These are phyloP conservation scores for Cyberlindnera mississippiensis DNA, from an alignment of 805 yeast genomes.

Conservation along the genomic window DNA sequence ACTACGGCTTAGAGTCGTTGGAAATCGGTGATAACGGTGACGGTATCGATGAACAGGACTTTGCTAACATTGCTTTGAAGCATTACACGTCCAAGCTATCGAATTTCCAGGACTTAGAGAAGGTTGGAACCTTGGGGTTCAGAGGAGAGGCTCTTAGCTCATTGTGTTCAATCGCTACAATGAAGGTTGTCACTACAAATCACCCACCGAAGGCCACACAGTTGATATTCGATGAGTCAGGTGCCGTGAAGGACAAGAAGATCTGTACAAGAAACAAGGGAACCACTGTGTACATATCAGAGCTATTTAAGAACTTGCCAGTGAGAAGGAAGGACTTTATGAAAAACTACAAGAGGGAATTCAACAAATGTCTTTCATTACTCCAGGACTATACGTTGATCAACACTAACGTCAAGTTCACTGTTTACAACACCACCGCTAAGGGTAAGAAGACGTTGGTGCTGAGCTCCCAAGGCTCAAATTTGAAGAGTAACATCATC, in stretches of 20 bases:
- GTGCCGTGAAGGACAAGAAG: constrained; percentile 40
- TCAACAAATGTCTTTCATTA: constrained; percentile 57
- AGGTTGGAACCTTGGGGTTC: constrained; percentile 61
- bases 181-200: constrained; percentile 49
- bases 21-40: constrained; percentile 67
- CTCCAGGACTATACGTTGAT: constrained; percentile 64
- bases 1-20: constrained; percentile 69
- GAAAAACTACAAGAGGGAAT: constrained; percentile 67
- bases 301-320: constrained; percentile 68
- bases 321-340: constrained; percentile 75
- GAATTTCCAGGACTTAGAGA: constrained; percentile 49
- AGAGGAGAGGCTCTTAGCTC: constrained; percentile 82
- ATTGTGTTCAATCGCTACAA: constrained; percentile 50
- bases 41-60: constrained; percentile 56
- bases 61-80: constrained; percentile 49
- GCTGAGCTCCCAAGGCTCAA: constrained; percentile 55
- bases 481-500: constrained; percentile 56
- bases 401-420: constrained; percentile 55
- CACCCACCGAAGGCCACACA: constrained; percentile 51
- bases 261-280: constrained; percentile 61
- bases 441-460: constrained; percentile 49
- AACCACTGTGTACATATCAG: constrained; percentile 54
- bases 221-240: constrained; percentile 52
- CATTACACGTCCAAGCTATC: constrained; percentile 66
- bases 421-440: constrained; percentile 49